phyloP scores from a whole-genome alignment of 2,329 filamentous ascomycete species.

The Fusarium verticillioides region DNA sequence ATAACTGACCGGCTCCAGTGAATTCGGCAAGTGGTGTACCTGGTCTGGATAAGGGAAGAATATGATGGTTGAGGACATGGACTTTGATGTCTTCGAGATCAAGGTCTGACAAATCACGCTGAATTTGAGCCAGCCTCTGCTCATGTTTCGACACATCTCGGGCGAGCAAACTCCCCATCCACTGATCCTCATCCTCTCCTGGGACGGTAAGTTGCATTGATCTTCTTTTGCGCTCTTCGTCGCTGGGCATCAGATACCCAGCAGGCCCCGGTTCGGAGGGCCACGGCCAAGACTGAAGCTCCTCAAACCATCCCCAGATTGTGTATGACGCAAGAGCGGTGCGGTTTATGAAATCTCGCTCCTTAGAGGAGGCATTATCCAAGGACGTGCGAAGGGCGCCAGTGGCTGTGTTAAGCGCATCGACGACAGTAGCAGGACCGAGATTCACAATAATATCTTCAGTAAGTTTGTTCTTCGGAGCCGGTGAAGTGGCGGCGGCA shows the following conservation, averaged over 20 bases:
- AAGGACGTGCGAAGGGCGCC: conserved; percentile 68
- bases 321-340: conserved; percentile 77
- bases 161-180: conserved; percentile 77
- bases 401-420: conserved; percentile 66
- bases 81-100: conserved; percentile 89
- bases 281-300: conserved; percentile 72
- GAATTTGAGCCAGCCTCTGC: conserved; percentile 78
- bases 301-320: conserved; percentile 79
- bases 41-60: conserved; percentile 62
- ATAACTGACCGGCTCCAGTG: conserved; percentile 52
- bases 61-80: conserved; percentile 85
- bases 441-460: conserved; percentile 72
- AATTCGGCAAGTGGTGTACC: conserved; percentile 50
- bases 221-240: conserved; percentile 54
- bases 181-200: conserved; percentile 51
- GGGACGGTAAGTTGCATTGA: conserved; percentile 43
- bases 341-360: conserved; percentile 77
- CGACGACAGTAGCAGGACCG: conserved; percentile 68
- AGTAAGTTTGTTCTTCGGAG: conserved; percentile 55
- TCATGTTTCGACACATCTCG: conserved; percentile 76
- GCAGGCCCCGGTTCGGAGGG: conserved; percentile 59
- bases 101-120: conserved; percentile 73
- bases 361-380: conserved; percentile 69
- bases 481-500: conserved; percentile 54
- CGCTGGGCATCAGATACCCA: conserved; percentile 64